phyloP scores from a whole-genome alignment of 139 green algal genomes.

The Asterochloris erici region DNA sequence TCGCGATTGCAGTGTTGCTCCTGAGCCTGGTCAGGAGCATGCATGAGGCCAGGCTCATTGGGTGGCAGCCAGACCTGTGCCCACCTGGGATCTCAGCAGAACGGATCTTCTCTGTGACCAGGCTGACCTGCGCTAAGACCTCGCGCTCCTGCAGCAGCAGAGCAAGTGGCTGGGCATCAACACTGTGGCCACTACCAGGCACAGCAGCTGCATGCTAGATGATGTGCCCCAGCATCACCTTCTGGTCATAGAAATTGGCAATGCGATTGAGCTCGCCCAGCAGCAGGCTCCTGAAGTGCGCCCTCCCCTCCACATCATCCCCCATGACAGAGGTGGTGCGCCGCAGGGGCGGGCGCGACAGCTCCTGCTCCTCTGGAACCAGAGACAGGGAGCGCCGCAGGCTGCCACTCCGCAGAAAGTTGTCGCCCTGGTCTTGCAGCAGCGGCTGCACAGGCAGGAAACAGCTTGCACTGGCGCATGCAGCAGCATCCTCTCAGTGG shows the following conservation, averaged over 20 bases:
- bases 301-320: slow-evolving; percentile 1
- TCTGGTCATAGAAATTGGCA: slow-evolving; percentile 43
- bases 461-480: too few relatives aligned
- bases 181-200: too few relatives aligned
- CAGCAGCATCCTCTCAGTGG: background rate
- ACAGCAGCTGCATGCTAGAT: background rate
- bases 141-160: background rate
- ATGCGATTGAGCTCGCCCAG: slow-evolving; percentile 43
- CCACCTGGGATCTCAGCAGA: too few relatives aligned
- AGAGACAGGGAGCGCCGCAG: background rate
- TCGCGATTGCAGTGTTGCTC: too few relatives aligned
- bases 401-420: too few relatives aligned
- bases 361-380: background rate
- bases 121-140: background rate
- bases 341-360: background rate
- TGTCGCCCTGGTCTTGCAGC: background rate
- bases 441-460: slow-evolving; percentile 3
- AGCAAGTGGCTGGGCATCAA: background rate
- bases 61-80: too few relatives aligned
- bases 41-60: too few relatives aligned
- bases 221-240: slow-evolving; percentile 8
- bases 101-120: background rate
- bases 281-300: slow-evolving; percentile 37
- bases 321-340: slow-evolving; percentile 3
- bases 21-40: too few relatives aligned